Base-by-base conservation (phyloP, 164 flowering plant species). In the Warburgia ugandensis region DNA sequence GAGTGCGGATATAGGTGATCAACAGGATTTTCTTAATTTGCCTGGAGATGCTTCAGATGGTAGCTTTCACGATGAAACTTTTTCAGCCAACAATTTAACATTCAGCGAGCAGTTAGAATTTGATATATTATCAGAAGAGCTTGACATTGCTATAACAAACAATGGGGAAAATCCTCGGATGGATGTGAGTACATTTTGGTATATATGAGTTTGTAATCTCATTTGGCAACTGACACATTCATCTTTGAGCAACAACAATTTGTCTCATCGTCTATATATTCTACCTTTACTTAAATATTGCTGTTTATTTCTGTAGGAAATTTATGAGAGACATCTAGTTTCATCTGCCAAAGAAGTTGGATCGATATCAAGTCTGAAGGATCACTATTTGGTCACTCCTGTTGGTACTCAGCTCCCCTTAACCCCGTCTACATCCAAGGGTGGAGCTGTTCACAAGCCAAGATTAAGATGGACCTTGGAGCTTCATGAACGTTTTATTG, bases 381-480 rank as follows among this genome's bases (percentile, higher is more conserved):
- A 48, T 36, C 42, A 14, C 54, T 58, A 28, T 16, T 35, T 67
- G 49, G 51, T 51, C 19, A 63, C 67, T 45, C 58, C 65, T 53
- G 43, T 32, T 52, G 73, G 50, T 53, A 55, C 44, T 49, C 59
- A 40, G 30, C 19, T 45, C 29, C 59, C 52, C 50, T 61, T 72
- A 39, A 52, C 51, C 61, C 67, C 55, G 23, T 55, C 70, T 8
- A 60, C 72, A 55, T 66, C 83, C 22, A 68, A 47, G 11, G 23
- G 68, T 19, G 57, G 33, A 27, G 51, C 27, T 14, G 32, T 56
- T 37, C 59, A 61, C 46, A 81, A 73, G 57, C 50, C 73, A 2
- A 68, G 89, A 20, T 75, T 82, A 79, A 70, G 89, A 2, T 82
- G 89, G 85, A 82, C 85, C 5, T 79, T 71, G 9, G 86, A 82